Evolutionary conservation across 257 asterid species (phyloP).

Genomic region (Primulina tabacum): DNA sequence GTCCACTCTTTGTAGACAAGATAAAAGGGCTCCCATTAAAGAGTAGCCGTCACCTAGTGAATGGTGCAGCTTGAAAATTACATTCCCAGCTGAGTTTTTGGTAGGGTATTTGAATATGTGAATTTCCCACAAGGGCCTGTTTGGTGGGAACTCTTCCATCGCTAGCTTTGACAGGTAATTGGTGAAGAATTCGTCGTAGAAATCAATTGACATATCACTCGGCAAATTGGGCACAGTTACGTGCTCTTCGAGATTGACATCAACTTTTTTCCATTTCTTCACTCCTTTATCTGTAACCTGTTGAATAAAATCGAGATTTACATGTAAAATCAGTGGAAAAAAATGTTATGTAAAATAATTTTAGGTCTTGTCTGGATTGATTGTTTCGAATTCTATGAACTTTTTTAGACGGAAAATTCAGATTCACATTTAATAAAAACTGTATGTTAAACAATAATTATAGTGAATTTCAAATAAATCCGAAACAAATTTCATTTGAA

Average conservation of each 20-base stretch:
- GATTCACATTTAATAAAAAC: no score
- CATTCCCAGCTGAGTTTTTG: slow-evolving; percentile 26
- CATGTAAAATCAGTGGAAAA: no score
- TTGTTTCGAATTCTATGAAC: not conserved
- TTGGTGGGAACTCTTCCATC: slow-evolving; percentile 29
- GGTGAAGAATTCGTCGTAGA: slow-evolving; percentile 39
- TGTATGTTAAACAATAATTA: no score
- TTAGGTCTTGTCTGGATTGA: no score
- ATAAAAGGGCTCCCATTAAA: slow-evolving; percentile 53
- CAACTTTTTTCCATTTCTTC: slow-evolving; percentile 50
- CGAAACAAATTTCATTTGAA: no score
- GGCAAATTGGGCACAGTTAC: slow-evolving; percentile 34
- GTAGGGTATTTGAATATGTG: slow-evolving; percentile 52
- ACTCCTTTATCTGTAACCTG: slow-evolving; percentile 33
- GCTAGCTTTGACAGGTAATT: slow-evolving; percentile 39
- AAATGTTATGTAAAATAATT: no score
- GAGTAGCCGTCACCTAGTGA: slow-evolving; percentile 57
- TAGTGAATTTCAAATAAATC: no score
- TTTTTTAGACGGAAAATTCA: no score
- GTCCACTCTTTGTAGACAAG: slow-evolving; percentile 45
- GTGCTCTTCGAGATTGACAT: slow-evolving; percentile 40
- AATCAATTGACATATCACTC: slow-evolving; percentile 25
- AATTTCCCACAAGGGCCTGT: slow-evolving; percentile 47
- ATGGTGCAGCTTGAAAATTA: slow-evolving; percentile 51
- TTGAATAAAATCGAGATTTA: not conserved